phyloP scores from a whole-genome alignment of 1,284 basidiomycete genomes.

The Athelia sp. region DNA sequence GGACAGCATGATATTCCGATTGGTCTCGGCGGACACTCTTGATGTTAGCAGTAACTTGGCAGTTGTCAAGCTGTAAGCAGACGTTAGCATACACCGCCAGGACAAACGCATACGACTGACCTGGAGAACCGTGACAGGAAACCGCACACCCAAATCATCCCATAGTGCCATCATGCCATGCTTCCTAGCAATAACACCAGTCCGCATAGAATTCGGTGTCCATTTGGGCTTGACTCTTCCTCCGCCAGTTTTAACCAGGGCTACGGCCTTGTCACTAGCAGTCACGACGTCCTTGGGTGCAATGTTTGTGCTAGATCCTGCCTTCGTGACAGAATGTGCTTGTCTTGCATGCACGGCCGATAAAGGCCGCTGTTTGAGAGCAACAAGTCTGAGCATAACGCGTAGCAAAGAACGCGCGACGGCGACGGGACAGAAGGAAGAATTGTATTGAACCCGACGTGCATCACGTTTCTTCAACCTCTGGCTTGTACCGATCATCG shows the following conservation, averaged over 20 bases:
- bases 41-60: slow-evolving; percentile 80
- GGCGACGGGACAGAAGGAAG: neutral
- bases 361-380: neutral
- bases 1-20: slow-evolving; percentile 79
- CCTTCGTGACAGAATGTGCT: neutral
- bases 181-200: slow-evolving; percentile 94
- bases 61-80: slow-evolving; percentile 66
- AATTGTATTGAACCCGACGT: neutral
- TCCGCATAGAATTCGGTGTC: slow-evolving; percentile 84
- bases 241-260: no score
- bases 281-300: slow-evolving; percentile 8
- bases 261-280: slow-evolving; percentile 11
- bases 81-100: slow-evolving; percentile 3
- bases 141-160: slow-evolving; percentile 83
- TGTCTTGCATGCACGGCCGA: neutral
- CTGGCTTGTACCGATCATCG: slow-evolving; percentile 21
- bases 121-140: slow-evolving; percentile 94
- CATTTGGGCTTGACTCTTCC: slow-evolving; percentile 46
- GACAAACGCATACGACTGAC: slow-evolving; percentile 37
- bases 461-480: slow-evolving; percentile 2
- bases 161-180: slow-evolving; percentile 94
- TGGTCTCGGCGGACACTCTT: slow-evolving; percentile 56
- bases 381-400: neutral
- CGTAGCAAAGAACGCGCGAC: neutral
- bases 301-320: neutral